Conservation (phyloP, 1,284 basidiomycete genomes). For the Trichosporon coremiiforme region DNA sequence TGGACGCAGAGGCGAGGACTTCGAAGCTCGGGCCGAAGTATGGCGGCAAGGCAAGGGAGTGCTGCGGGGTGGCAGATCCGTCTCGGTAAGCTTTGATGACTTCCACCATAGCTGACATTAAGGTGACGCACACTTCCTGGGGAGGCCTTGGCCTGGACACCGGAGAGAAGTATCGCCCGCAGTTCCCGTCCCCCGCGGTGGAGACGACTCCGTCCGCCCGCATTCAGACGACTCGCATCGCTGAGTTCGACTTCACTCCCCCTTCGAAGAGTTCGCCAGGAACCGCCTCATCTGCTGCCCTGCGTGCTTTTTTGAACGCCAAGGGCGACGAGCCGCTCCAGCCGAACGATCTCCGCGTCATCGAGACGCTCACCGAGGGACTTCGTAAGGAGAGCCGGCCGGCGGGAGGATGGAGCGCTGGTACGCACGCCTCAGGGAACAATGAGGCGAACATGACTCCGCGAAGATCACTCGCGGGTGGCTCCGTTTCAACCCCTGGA, state of each 20-base stretch:
- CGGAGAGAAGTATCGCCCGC: constrained; percentile 19
- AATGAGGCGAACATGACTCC: background rate
- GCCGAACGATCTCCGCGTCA: constrained; percentile 40
- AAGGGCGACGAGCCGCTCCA: constrained; percentile 40
- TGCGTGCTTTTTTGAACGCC: constrained; percentile 43
- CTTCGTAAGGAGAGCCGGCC: constrained; percentile 35
- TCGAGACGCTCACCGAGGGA: constrained; percentile 41
- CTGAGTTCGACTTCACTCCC: constrained; percentile 17
- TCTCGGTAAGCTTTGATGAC: background rate
- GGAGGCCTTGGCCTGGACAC: constrained; percentile 18
- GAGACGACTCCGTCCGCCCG: background rate
- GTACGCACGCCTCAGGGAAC: constrained; percentile 10
- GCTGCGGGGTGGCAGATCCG: background rate
- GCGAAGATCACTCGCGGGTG: constrained; percentile 6
- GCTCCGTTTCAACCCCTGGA: constrained; percentile 27
- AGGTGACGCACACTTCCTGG: constrained; percentile 25
- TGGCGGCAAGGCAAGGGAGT: constrained; percentile 35
- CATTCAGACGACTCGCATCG: background rate
- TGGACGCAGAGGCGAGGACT: constrained; percentile 36
- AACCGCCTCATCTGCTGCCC: constrained; percentile 33
- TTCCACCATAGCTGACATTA: background rate
- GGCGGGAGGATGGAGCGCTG: constrained; percentile 37
- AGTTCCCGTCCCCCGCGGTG: background rate
- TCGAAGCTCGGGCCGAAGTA: constrained; percentile 37
- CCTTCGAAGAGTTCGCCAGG: background rate